A percentile compares a stretch with the other conserved stretches of the same genome.
Evolutionary conservation across 208 protist genomes (phyloP).

Genomic region (Leishmania amazonensis): DNA sequence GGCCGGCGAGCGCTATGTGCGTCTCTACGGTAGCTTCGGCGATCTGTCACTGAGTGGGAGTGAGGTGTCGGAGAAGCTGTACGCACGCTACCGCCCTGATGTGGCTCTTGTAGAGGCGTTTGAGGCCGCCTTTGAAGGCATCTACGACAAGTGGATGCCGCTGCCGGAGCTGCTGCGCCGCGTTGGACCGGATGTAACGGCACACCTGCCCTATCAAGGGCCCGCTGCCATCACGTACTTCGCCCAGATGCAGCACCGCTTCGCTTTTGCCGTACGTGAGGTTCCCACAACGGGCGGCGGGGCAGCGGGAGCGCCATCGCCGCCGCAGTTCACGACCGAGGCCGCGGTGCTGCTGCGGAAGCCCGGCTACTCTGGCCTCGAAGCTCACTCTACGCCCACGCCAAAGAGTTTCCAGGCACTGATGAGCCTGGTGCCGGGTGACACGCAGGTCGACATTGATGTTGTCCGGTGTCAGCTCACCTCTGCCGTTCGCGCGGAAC

Average conservation of each 20-base stretch:
- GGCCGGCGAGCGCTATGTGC: constrained; percentile 56
- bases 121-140: constrained; percentile 54
- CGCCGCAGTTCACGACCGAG: constrained; percentile 17
- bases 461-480: constrained; percentile 40
- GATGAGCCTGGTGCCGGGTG: constrained; percentile 50
- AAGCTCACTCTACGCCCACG: constrained; percentile 72
- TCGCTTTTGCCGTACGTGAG: constrained; percentile 71
- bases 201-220: constrained; percentile 63
- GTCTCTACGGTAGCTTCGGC: constrained; percentile 77
- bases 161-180: constrained; percentile 70
- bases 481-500: constrained; percentile 35
- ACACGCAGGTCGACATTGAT: constrained; percentile 60
- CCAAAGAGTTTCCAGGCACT: constrained; percentile 63
- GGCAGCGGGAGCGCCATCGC: not conserved
- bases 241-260: constrained; percentile 92
- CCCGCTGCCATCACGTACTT: constrained; percentile 81
- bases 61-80: constrained; percentile 60
- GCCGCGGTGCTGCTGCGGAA: constrained; percentile 71
- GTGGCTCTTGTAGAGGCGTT: constrained; percentile 42
- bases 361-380: constrained; percentile 58
- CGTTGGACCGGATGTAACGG: constrained; percentile 47
- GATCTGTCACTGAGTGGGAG: constrained; percentile 61
- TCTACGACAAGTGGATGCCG: constrained; percentile 78
- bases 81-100: constrained; percentile 54
- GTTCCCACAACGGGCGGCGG: not conserved